Conservation (phyloP, 129 eudicot species). For the Saussurea involucrata region DNA sequence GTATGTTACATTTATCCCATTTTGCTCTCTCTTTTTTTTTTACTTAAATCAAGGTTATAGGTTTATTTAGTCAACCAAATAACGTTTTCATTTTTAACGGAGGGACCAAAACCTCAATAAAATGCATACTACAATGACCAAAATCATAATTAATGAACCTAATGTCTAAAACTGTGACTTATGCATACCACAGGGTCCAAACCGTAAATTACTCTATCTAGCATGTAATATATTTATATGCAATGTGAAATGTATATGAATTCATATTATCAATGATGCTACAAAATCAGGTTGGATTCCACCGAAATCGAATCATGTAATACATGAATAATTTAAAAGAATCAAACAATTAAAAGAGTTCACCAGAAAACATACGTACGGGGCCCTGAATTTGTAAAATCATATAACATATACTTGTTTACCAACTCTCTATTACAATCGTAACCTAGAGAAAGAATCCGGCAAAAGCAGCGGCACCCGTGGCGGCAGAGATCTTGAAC, state of each 20-base stretch:
- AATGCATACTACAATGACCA: background rate
- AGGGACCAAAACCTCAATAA: background rate
- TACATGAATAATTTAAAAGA: background rate
- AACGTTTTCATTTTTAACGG: background rate
- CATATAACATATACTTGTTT: background rate
- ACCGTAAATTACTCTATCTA: background rate
- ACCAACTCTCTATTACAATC: constrained; percentile 1
- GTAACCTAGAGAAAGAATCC: constrained; percentile 35
- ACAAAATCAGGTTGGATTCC: background rate
- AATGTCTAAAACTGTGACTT: background rate
- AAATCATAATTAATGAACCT: background rate
- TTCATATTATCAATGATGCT: constrained; percentile 10
- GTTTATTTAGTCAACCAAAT: background rate
- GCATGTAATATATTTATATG: background rate
- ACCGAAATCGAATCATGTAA: background rate
- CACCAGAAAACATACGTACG: background rate
- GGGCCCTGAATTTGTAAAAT: constrained; percentile 1
- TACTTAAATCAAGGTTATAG: background rate
- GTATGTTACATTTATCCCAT: background rate
- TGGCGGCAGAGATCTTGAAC: constrained; percentile 31
- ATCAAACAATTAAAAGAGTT: background rate
- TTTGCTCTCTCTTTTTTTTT: background rate
- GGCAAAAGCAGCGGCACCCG: constrained; percentile 42
- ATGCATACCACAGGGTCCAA: background rate
- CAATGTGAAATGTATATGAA: background rate